Evolutionary conservation across 1,284 basidiomycete genomes (phyloP).

Genomic region (Rhizoctonia solani): DNA sequence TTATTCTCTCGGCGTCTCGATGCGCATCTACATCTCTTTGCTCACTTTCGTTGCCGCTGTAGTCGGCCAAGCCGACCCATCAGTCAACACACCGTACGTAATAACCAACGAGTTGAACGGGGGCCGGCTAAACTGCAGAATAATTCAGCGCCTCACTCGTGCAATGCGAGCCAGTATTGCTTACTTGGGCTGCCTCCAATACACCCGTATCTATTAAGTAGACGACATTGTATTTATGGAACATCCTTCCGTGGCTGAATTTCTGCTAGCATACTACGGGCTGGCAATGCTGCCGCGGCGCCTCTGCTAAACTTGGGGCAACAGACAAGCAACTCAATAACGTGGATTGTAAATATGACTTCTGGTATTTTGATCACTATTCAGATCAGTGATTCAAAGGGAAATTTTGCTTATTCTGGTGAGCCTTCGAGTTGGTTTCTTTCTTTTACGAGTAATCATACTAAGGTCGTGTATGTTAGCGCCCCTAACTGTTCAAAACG

Average conservation of each 20-base stretch:
- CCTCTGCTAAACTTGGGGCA: constrained; percentile 10
- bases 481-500: constrained; percentile 1
- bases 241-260: background rate
- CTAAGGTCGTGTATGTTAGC: background rate
- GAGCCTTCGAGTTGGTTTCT: background rate
- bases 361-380: background rate
- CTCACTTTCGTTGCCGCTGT: background rate
- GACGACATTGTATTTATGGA: background rate
- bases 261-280: constrained; percentile 7
- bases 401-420: constrained; percentile 18
- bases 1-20: too few relatives aligned
- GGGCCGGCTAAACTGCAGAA: background rate
- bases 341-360: background rate
- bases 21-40: too few relatives aligned
- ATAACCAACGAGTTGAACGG: background rate
- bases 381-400: background rate
- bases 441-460: background rate
- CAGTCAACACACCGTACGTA: background rate
- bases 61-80: background rate
- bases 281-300: background rate
- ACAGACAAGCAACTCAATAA: background rate
- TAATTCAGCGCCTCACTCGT: background rate
- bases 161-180: constrained; percentile 14
- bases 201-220: constrained; percentile 15
- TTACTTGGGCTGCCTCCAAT: background rate